These are phyloP conservation scores for Xylariaceae sp. DNA, from an alignment of 2,329 filamentous ascomycete genomes.

Conservation along the genomic window DNA sequence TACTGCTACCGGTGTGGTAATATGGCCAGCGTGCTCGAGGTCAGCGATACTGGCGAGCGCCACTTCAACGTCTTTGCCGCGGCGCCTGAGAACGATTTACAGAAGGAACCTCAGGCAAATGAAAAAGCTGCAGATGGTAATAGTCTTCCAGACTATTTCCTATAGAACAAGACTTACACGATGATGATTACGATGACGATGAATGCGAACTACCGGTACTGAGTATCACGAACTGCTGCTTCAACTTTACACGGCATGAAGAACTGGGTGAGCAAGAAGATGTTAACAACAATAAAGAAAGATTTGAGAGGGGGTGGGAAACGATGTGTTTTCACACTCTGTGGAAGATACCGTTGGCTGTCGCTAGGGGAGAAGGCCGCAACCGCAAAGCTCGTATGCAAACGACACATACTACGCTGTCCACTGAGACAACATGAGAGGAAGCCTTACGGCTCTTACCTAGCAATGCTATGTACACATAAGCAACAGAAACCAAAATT, in stretches of 20 bases:
- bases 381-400: background rate
- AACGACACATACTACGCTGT: background rate
- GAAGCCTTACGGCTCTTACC: background rate
- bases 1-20: slow-evolving; percentile 96
- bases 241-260: background rate
- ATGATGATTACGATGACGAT: background rate
- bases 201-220: background rate
- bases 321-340: background rate
- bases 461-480: background rate
- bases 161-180: slow-evolving; percentile 39
- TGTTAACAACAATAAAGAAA: too few species aligned
- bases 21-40: slow-evolving; percentile 93
- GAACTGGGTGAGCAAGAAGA: background rate
- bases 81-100: slow-evolving; percentile 88
- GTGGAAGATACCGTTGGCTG: background rate
- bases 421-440: background rate
- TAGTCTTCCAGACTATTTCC: slow-evolving; percentile 65
- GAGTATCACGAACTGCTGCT: background rate
- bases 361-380: background rate
- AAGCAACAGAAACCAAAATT: background rate
- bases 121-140: slow-evolving; percentile 64
- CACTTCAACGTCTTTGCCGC: slow-evolving; percentile 99
- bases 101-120: slow-evolving; percentile 76
- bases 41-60: slow-evolving; percentile 84
- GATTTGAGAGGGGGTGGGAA: background rate